Evolutionary conservation across 148 eudicot species (phyloP), one percentile per base, ranked within the genome.

Genomic region (Arctostaphylos glauca): DNA sequence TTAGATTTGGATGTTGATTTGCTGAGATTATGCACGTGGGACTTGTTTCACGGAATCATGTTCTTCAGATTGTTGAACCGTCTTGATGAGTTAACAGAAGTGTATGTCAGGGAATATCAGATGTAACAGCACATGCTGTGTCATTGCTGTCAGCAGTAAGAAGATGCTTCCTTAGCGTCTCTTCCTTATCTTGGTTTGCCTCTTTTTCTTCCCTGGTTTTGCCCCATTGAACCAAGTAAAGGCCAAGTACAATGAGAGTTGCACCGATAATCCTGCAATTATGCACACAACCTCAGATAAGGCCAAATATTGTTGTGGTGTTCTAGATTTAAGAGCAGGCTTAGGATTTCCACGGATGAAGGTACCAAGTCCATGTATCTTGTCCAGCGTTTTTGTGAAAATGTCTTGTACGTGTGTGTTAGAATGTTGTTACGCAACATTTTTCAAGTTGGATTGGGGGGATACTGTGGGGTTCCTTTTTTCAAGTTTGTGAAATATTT

Each of bases 221-320:
- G 59, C 98, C 98, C 98, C 98, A 92, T 79, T 92, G 72, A 8
- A 91, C 98, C 59, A 89, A 81, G 91, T 94, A 94, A 5, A 92
- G 92, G 3, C 98, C 98, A 18, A 90, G 43, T 77, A 89, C 75
- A 62, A 92, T 94, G 5, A 92, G 85, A 48, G 87, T 53, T n/a
- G 92, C 89, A 31, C 98, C 98, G 47, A 94, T 76, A 18, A 94
- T 84, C 84, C 95, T 92, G 90, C 83, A 78, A 76, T 3, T 48
- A n/a, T n/a, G 43, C 0, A 21, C 44, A 48, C 31, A 18, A 23
- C 64, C 58, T 6, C 52, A 66, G 15, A 13, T 83, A 55, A 80
- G 68, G 56, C 7, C 31, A 8, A 25, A 7, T 7, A 5, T 6
- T 48, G 7, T 48, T 6, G 50, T 48, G 7, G 50, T 48, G 50